These are phyloP conservation scores for Penicillium sp. DNA, from an alignment of 2,329 filamentous ascomycete genomes.

Conservation along the genomic window DNA sequence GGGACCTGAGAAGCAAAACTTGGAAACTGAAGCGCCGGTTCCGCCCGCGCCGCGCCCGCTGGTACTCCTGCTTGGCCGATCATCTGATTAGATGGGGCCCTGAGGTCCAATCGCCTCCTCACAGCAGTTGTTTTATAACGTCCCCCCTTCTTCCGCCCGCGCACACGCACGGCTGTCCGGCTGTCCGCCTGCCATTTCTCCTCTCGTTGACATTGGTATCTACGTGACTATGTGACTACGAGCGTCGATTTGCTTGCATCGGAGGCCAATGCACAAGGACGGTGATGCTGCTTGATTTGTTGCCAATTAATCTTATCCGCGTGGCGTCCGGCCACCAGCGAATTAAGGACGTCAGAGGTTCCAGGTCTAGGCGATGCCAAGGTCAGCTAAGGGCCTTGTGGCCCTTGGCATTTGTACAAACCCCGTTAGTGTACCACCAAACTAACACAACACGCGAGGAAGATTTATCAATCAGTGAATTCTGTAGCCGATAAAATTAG, in stretches of 20 bases:
- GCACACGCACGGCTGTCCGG: no score
- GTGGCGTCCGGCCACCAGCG: neutral
- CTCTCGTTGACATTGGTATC: no score
- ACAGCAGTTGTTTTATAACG: neutral
- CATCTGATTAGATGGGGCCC: conserved; percentile 5
- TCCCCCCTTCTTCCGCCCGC: neutral
- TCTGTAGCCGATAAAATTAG: neutral
- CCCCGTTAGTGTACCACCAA: conserved; percentile 3
- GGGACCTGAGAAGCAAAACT: neutral
- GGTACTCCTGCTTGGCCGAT: conserved; percentile 1
- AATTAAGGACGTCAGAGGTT: neutral
- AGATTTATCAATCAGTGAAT: conserved; percentile 14
- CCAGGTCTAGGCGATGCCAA: conserved; percentile 1
- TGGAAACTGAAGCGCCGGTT: conserved; percentile 7
- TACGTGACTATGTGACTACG: no score
- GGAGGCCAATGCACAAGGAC: neutral
- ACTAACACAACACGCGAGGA: neutral
- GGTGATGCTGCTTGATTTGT: neutral
- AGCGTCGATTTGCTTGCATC: neutral
- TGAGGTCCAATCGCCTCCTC: neutral
- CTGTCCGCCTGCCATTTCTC: no score
- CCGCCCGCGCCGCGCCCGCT: conserved; percentile 2
- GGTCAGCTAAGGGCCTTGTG: neutral
- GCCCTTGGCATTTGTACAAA: conserved; percentile 2
- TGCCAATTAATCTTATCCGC: neutral